Percentiles rank a stretch among this genome's conserved stretches.
These are phyloP conservation scores for Fermentozyma sake DNA, from an alignment of 1,139 yeast species.

Conservation along the genomic window DNA sequence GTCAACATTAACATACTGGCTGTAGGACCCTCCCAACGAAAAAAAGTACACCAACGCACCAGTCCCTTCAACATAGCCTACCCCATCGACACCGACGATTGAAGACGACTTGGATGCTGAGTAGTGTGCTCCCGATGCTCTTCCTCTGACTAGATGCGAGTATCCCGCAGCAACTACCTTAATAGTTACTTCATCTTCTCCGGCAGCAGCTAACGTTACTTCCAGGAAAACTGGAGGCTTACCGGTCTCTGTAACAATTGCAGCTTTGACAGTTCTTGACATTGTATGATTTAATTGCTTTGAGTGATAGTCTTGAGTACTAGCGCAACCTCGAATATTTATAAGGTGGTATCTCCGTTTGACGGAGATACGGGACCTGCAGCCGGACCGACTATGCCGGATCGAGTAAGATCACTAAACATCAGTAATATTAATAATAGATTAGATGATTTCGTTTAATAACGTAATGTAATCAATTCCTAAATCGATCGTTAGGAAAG, in stretches of 20 bases:
- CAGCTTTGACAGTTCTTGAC: slow-evolving; percentile 3
- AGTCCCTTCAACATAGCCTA: slow-evolving; percentile 10
- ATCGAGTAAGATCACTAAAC: too few relatives aligned
- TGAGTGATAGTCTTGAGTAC: too few relatives aligned
- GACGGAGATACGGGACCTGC: too few relatives aligned
- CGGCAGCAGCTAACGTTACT: slow-evolving; percentile 6
- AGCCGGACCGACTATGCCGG: too few relatives aligned
- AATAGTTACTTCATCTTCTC: slow-evolving; percentile 11
- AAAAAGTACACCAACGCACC: slow-evolving; percentile 11
- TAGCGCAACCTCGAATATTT: too few relatives aligned
- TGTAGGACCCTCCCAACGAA: slow-evolving; percentile 10
- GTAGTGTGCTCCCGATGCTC: slow-evolving; percentile 16
- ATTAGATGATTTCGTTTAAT: too few relatives aligned
- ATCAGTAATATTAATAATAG: too few relatives aligned
- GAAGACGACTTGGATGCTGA: slow-evolving; percentile 5
- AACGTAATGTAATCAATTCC: too few relatives aligned
- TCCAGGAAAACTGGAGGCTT: slow-evolving; percentile 5
- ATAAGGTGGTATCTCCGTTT: too few relatives aligned
- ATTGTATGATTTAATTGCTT: background rate
- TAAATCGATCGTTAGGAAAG: too few relatives aligned
- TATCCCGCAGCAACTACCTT: slow-evolving; percentile 15
- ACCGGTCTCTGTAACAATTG: slow-evolving; percentile 3
- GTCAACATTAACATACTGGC: slow-evolving; percentile 8
- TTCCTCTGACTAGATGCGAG: slow-evolving; percentile 13
- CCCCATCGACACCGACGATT: slow-evolving; percentile 13